Conservation (phyloP, 331 rosid species). For the Ulmus americana region DNA sequence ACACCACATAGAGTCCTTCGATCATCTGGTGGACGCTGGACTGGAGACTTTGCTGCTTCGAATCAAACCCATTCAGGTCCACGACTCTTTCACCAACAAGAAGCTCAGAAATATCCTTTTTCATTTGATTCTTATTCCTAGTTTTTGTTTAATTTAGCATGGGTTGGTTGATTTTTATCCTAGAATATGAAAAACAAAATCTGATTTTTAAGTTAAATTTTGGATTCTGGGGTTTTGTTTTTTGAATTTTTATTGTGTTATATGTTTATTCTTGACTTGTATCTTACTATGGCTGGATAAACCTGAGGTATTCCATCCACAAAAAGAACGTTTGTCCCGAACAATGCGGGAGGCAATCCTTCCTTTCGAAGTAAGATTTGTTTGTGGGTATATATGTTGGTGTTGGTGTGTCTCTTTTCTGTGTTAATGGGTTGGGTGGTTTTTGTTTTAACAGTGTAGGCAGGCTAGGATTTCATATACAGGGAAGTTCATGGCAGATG, state of each 20-base stretch:
- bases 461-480: conserved; percentile 70
- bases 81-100: conserved; percentile 34
- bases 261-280: conserved; percentile 44
- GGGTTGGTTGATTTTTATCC: background rate
- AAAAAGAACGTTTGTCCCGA: conserved; percentile 34
- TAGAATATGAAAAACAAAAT: background rate
- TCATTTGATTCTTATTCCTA: background rate
- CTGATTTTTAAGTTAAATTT: background rate
- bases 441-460: conserved; percentile 55
- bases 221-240: background rate
- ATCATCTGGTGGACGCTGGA: conserved; percentile 52
- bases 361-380: conserved; percentile 62
- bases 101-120: conserved; percentile 78
- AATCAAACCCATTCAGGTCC: conserved; percentile 45
- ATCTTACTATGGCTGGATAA: conserved; percentile 53
- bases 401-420: background rate
- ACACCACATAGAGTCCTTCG: conserved; percentile 78
- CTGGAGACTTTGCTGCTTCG: conserved; percentile 36
- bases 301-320: conserved; percentile 46
- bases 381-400: background rate
- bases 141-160: background rate
- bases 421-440: conserved; percentile 15
- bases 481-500: conserved; percentile 52
- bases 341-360: conserved; percentile 16
- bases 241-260: background rate